Conservation (phyloP, 2,329 filamentous ascomycete species). For the Orbilia javanica region DNA sequence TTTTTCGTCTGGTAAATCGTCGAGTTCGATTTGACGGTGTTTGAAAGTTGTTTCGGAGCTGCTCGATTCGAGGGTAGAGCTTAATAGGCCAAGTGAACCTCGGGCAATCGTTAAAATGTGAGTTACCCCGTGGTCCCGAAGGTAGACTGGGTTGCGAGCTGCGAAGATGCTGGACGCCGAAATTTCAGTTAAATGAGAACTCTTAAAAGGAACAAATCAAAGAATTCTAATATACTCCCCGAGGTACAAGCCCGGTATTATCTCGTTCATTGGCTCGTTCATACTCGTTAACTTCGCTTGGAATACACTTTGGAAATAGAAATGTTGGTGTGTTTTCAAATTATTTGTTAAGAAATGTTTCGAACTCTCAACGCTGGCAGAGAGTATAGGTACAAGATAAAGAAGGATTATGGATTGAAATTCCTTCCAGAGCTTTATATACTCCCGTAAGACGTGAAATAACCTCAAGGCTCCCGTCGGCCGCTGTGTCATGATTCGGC, state of each 20-base stretch:
- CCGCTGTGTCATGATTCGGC: too few species aligned
- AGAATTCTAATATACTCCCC: slow-evolving; percentile 38
- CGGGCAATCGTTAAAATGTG: slow-evolving; percentile 48
- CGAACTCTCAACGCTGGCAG: too few species aligned
- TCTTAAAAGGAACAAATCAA: background rate
- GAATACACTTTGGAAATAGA: background rate
- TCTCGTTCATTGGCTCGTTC: slow-evolving; percentile 55
- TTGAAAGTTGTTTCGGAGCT: background rate
- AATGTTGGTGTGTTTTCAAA: background rate
- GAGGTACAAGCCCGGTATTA: slow-evolving; percentile 40
- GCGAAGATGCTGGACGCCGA: slow-evolving; percentile 40
- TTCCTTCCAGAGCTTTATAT: too few species aligned
- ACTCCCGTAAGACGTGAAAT: too few species aligned
- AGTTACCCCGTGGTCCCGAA: slow-evolving; percentile 23
- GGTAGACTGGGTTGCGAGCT: slow-evolving; percentile 27
- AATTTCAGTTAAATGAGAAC: background rate
- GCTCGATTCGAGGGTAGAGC: slow-evolving; percentile 16
- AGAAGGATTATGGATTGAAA: background rate
- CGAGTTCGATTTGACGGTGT: slow-evolving; percentile 49
- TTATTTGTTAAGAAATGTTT: background rate
- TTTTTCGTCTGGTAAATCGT: slow-evolving; percentile 43
- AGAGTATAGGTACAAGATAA: too few species aligned
- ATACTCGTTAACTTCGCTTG: slow-evolving; percentile 3
- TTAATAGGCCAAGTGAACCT: slow-evolving; percentile 42
- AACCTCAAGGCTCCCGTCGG: too few species aligned